Percentiles rank a stretch among this genome's conserved stretches.
Conservation (phyloP, 768 basidiomycete genomes). For the Pisolithus sp. region DNA sequence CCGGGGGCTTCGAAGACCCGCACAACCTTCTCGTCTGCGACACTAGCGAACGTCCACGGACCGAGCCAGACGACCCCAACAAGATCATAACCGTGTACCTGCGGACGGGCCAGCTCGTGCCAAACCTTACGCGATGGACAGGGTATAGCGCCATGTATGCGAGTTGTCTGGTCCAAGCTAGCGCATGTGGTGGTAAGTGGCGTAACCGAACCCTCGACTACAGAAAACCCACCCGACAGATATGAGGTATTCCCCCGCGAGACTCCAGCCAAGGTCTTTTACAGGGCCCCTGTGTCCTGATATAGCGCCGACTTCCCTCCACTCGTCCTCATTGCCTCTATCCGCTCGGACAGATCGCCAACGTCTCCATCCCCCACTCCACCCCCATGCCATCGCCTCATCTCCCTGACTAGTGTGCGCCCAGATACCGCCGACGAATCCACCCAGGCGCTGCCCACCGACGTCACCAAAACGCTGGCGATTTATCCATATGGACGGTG, state of each 20-base stretch:
- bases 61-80: slow-evolving; percentile 72
- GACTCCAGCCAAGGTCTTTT: slow-evolving; percentile 81
- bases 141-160: slow-evolving; percentile 67
- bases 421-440: slow-evolving; percentile 92
- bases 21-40: slow-evolving; percentile 94
- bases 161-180: slow-evolving; percentile 87
- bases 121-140: slow-evolving; percentile 36
- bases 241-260: slow-evolving; percentile 76
- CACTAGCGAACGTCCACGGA: slow-evolving; percentile 75
- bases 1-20: slow-evolving; percentile 90
- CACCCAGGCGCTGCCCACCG: slow-evolving; percentile 84
- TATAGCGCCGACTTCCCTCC: slow-evolving; percentile 75
- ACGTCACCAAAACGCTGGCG: slow-evolving; percentile 90
- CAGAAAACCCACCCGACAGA: slow-evolving; percentile 62
- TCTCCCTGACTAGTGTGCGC: slow-evolving; percentile 37
- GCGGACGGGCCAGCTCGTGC: slow-evolving; percentile 89
- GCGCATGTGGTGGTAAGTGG: slow-evolving; percentile 2
- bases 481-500: slow-evolving; percentile 78
- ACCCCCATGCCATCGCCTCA: slow-evolving; percentile 81
- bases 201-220: neutral
- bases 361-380: slow-evolving; percentile 90
- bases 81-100: slow-evolving; percentile 95
- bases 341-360: slow-evolving; percentile 49
- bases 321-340: slow-evolving; percentile 36
- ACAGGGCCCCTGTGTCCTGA: slow-evolving; percentile 83